Conservation (phyloP, 1,284 basidiomycete species). For the Mycosarcoma maydis region DNA sequence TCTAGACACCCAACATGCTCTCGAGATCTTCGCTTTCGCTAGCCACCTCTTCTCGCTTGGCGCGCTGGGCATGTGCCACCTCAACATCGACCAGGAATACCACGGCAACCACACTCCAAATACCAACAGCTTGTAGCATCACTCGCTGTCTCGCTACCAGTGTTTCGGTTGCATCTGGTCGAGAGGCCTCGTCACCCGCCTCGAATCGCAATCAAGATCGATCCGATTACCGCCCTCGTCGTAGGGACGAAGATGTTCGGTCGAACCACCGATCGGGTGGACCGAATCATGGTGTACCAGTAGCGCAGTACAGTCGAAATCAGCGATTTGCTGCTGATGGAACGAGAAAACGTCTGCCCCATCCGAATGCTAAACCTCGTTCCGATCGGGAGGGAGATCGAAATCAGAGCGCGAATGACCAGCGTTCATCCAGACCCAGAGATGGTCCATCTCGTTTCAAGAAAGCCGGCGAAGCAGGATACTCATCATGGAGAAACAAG, state of each 20-base stretch:
- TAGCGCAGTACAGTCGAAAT: conserved; percentile 34
- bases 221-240: conserved; percentile 9
- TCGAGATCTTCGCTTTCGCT: conserved; percentile 20
- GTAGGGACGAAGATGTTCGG: conserved; percentile 4
- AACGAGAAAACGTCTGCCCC: conserved; percentile 32
- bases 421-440: conserved; percentile 4
- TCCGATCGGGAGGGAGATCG: not conserved
- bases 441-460: conserved; percentile 11
- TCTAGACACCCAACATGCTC: conserved; percentile 23
- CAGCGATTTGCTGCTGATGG: conserved; percentile 35
- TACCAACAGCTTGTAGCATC: not conserved
- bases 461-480: not conserved
- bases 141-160: conserved; percentile 13
- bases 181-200: conserved; percentile 1
- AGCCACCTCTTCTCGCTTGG: conserved; percentile 13
- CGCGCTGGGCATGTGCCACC: conserved; percentile 2
- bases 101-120: no score
- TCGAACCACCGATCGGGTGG: conserved; percentile 13
- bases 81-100: conserved; percentile 5
- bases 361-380: conserved; percentile 28
- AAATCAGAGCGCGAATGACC: conserved; percentile 3
- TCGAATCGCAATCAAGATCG: conserved; percentile 16
- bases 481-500: not conserved
- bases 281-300: conserved; percentile 11
- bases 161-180: conserved; percentile 4